Base-by-base conservation (phyloP, 2,329 filamentous ascomycete species). In the Ophiostoma piceae region DNA sequence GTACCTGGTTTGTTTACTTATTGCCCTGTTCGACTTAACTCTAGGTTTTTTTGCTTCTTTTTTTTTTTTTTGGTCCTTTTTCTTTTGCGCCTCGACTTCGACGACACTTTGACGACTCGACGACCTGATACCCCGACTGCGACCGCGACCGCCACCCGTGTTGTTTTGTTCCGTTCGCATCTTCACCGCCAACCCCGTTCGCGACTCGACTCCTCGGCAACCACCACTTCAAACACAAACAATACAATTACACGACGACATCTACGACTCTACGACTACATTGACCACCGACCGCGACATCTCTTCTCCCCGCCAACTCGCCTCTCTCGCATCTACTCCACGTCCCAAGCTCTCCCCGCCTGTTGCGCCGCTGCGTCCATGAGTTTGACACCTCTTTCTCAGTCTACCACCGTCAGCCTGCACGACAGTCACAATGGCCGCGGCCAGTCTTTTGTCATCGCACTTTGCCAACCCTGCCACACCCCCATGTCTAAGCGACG, bases 341-440 rank as follows among this genome's bases (percentile, higher is more conserved):
- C 32, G 32, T 19, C 35, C 26, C 22, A 26, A 16, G 11, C 57
- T 32, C 11, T 7, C n/a, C 32, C 12, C 65, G 35, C 35, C 64
- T 41, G n/a, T 29, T 41, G 65, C 65, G 41, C 70, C 74, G 71
- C 68, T 81, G 82, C 80, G 80, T 82, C 82, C 83, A 87, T 87
- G 84, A 81, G 81, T 84, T 77, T 80, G 78, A 80, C 78, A 78
- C 75, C 78, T 74, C 74, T 74, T 74, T 76, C 77, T 77, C 76
- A 80, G 75, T 76, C 76, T 74, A 81, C 78, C 73, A 81, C 78
- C 73, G 74, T 75, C 78, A 83, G 80, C 77, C 80, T 78, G 75
- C 74, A 74, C 74, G 78, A 80, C 78, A 80, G 78, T 78, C 82
- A 84, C 76, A 77, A 87, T 87, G 85, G 84, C 85, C 78, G 79